Conservation (phyloP, 352 stramenopile genomes). For the Pythium vanterpoolii region DNA sequence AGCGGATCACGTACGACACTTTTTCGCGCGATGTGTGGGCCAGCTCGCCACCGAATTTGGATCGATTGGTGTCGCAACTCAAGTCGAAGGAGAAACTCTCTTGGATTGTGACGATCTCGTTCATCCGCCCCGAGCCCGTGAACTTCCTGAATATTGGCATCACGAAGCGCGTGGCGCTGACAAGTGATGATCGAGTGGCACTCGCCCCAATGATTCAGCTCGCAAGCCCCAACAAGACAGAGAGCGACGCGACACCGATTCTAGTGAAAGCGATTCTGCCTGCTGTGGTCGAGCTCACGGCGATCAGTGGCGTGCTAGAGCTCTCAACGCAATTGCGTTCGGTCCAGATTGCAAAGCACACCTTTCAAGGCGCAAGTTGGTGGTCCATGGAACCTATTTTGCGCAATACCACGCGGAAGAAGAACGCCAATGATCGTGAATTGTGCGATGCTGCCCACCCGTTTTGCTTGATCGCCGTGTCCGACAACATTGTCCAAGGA, state of each 20-base stretch:
- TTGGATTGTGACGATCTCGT: constrained; percentile 72
- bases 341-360: constrained; percentile 61
- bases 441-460: constrained; percentile 49
- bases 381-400: constrained; percentile 59
- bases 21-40: constrained; percentile 78
- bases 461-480: constrained; percentile 83
- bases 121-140: constrained; percentile 58
- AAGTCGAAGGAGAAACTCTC: constrained; percentile 65
- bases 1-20: constrained; percentile 74
- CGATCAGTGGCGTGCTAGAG: constrained; percentile 50
- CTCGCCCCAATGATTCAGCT: constrained; percentile 77
- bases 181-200: constrained; percentile 50
- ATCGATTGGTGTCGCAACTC: constrained; percentile 64
- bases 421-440: constrained; percentile 22
- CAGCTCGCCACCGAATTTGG: constrained; percentile 65
- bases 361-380: constrained; percentile 50
- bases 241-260: constrained; percentile 32
- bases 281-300: constrained; percentile 69
- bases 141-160: constrained; percentile 57
- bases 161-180: constrained; percentile 46
- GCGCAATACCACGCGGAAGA: constrained; percentile 7
- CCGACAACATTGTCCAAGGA: constrained; percentile 83
- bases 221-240: constrained; percentile 16
- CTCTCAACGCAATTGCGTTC: constrained; percentile 52
- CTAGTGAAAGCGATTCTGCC: constrained; percentile 50